Conservation (phyloP, 2,329 filamentous ascomycete genomes). For the Diaporthe sp. region DNA sequence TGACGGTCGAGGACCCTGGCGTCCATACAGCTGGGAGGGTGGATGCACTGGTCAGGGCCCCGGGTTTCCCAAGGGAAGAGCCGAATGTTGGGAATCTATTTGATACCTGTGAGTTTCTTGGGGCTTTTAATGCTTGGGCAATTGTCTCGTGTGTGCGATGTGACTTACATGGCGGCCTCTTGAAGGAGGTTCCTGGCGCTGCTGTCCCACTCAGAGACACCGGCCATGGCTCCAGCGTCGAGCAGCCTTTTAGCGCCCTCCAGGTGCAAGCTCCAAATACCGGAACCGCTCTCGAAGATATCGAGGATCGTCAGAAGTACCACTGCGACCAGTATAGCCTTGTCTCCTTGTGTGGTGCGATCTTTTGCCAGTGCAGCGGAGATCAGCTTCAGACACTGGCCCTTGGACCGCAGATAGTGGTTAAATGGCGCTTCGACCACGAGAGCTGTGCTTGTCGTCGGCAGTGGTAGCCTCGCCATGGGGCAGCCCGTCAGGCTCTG, state of each 20-base stretch:
- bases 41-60: not conserved
- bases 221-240: not conserved
- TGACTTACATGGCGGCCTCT: not conserved
- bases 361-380: not conserved
- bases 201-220: not conserved
- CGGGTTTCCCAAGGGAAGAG: conserved; percentile 1
- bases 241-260: not conserved
- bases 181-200: not conserved
- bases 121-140: too few species aligned
- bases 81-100: conserved; percentile 6
- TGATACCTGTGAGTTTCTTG: not conserved
- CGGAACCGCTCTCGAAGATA: not conserved
- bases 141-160: not conserved
- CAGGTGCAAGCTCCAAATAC: not conserved
- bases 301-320: not conserved
- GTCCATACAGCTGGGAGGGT: not conserved
- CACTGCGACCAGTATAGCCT: not conserved
- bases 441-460: not conserved
- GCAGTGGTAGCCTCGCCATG: not conserved
- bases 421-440: not conserved
- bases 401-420: conserved; percentile 11
- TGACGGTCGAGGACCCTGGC: not conserved
- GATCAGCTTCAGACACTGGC: conserved; percentile 5
- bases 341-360: not conserved
- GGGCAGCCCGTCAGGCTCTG: not conserved